Evolutionary conservation across 495 filamentous ascomycete genomes (phyloP).

Genomic region (Parathielavia hyrcaniae): DNA sequence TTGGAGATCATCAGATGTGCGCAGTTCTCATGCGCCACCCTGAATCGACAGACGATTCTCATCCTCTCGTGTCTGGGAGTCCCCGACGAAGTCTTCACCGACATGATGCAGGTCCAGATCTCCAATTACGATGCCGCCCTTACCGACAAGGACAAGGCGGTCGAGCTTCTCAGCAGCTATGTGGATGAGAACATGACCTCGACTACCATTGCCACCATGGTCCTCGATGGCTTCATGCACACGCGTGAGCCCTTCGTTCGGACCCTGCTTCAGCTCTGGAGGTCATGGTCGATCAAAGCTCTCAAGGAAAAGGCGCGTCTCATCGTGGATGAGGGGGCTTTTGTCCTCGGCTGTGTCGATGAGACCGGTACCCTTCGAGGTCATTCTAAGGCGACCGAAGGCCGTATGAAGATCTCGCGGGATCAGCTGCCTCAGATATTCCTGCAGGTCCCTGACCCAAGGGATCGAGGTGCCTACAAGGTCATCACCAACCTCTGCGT

Average conservation of each 20-base stretch:
- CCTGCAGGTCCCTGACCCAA: slow-evolving; percentile 60
- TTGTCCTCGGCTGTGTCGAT: slow-evolving; percentile 82
- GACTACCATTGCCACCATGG: slow-evolving; percentile 63
- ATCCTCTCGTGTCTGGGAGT: slow-evolving; percentile 77
- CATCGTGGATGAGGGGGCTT: slow-evolving; percentile 72
- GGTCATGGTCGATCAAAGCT: slow-evolving; percentile 72
- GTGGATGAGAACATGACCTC: slow-evolving; percentile 86
- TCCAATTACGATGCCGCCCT: slow-evolving; percentile 60
- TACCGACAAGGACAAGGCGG: slow-evolving; percentile 54
- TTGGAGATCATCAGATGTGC: slow-evolving; percentile 84
- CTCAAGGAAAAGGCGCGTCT: slow-evolving; percentile 93
- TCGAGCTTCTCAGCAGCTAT: slow-evolving; percentile 59
- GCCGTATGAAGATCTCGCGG: slow-evolving; percentile 32
- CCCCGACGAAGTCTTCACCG: slow-evolving; percentile 56
- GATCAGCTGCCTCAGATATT: slow-evolving; percentile 77
- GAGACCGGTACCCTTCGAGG: slow-evolving; percentile 73
- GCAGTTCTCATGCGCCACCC: slow-evolving; percentile 60
- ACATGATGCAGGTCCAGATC: slow-evolving; percentile 60
- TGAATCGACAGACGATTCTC: slow-evolving; percentile 86
- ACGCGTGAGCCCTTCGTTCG: slow-evolving; percentile 70
- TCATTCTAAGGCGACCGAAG: slow-evolving; percentile 35
- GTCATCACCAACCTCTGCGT: slow-evolving; percentile 75
- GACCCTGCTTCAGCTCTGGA: slow-evolving; percentile 69
- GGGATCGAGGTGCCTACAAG: slow-evolving; percentile 46
- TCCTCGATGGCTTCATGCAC: slow-evolving; percentile 73